phyloP scores from a whole-genome alignment of 176 grass and related monocot species.

The Aegilops bicornis region DNA sequence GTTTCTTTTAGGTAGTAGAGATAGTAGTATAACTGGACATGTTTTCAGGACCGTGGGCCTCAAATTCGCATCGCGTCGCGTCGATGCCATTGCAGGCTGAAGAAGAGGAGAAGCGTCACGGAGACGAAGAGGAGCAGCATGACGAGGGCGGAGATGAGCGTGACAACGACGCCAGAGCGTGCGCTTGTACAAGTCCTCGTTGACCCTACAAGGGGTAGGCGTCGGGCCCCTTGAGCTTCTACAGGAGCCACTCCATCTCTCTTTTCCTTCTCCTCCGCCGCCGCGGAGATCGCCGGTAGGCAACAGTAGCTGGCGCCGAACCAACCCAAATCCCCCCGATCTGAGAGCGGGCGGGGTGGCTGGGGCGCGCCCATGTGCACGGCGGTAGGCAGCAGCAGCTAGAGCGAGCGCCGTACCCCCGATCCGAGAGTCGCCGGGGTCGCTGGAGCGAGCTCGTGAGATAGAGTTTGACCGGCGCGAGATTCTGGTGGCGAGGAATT shows the following conservation, averaged over 20 bases:
- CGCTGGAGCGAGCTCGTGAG: no score
- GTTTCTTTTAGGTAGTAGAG: no score
- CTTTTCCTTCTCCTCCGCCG: neutral
- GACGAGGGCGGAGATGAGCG: slow-evolving; percentile 65
- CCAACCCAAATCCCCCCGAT: slow-evolving; percentile 18
- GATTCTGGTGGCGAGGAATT: no score
- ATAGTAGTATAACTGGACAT: no score
- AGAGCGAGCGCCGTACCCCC: no score
- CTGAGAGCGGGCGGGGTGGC: neutral
- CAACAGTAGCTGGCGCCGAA: neutral
- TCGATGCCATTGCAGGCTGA: neutral
- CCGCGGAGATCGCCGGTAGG: neutral
- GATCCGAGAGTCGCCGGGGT: no score
- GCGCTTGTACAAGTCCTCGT: slow-evolving; percentile 93
- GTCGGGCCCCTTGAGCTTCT: slow-evolving; percentile 78
- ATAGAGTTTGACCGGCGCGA: no score
- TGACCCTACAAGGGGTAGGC: slow-evolving; percentile 78
- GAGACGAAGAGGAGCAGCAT: slow-evolving; percentile 91
- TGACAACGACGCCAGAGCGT: slow-evolving; percentile 91
- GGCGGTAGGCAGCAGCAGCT: no score
- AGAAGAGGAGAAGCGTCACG: neutral
- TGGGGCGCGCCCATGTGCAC: no score
- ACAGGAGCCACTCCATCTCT: slow-evolving; percentile 64
- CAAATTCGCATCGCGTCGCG: no score
- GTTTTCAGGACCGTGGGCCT: no score